Evolutionary conservation across 352 stramenopile species (phyloP).

Genomic region (Pythium dissotocum): DNA sequence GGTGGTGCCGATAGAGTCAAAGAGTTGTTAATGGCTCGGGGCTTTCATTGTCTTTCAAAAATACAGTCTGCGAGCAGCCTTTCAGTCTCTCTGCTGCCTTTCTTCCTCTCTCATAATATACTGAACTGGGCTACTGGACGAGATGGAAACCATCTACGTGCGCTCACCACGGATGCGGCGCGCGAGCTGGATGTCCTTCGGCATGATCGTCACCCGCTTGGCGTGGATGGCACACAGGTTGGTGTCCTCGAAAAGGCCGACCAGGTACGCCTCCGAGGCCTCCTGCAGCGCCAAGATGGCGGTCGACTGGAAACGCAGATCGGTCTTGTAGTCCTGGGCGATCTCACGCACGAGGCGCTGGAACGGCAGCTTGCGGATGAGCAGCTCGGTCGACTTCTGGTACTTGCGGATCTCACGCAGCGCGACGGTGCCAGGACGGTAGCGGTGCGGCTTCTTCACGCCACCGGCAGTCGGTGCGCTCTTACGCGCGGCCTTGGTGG

Average conservation of each 20-base stretch:
- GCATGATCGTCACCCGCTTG: conserved; percentile 97
- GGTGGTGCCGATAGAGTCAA: not conserved
- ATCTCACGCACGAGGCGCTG: conserved; percentile 96
- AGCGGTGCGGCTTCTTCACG: conserved; percentile 90
- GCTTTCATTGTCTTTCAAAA: conserved; percentile 6
- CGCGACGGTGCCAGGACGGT: conserved; percentile 82
- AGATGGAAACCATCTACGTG: conserved; percentile 42
- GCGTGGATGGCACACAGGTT: conserved; percentile 96
- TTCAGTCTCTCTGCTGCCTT: not conserved
- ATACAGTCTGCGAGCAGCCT: conserved; percentile 1
- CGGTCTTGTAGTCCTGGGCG: conserved; percentile 96
- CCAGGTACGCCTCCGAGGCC: conserved; percentile 92
- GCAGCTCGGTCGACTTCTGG: conserved; percentile 95
- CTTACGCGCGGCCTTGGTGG: conserved; percentile 92
- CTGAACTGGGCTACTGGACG: not conserved
- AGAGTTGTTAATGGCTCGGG: not conserved
- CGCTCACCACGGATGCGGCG: conserved; percentile 92
- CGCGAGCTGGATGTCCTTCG: conserved; percentile 95
- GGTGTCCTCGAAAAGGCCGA: conserved; percentile 95
- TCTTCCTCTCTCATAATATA: conserved; percentile 1
- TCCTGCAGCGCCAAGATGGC: conserved; percentile 92
- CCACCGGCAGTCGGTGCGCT: conserved; percentile 90
- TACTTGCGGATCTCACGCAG: conserved; percentile 97
- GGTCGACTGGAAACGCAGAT: conserved; percentile 95
- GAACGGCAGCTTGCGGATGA: conserved; percentile 97